Base-by-base conservation (phyloP, 2,329 filamentous ascomycete species). In the Cadophora malorum region DNA sequence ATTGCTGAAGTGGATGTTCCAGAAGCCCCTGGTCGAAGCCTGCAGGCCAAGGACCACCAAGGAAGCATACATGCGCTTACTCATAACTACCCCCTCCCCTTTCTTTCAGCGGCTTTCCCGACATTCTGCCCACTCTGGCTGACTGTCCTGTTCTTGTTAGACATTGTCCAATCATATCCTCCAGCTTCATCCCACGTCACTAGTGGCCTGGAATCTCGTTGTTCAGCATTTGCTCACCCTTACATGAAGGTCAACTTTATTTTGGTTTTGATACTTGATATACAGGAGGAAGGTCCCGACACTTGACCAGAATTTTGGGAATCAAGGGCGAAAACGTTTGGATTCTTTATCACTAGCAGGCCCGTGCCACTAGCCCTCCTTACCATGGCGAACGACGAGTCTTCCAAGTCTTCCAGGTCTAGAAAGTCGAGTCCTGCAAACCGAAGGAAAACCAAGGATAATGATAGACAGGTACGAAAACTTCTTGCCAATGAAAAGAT, bases 51-150 rank as follows among this genome's bases (percentile, higher is more conserved):
- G 41, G 23, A 45, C 2, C 3, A 45, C 58, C 23, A 47, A 31
- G 41, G 38, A 45, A 47, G 38, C 19, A 58, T 60, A 28, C 41
- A 41, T 60, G 58, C 56, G 58, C 25, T 60, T 60, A 60, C 58
- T 60, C 58, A 60, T 47, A 45, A 47, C 21, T 60, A 60, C n/a
- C n/a, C 35, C 19, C 33, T 58, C 55, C 19, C 33, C 33, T 58
- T 38, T 23, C 28, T 38, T 21, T 21, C 6, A 23, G 10, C 19
- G 55, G 31, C 7, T n/a, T 31, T 60, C 25, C 38, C 58, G 58
- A 60, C 58, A 19, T 60, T 60, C 10, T 28, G 41, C 25, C 23
- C 35, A 47, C 2, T 21, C 14, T 23, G 38, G 58, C 58, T 60
- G 38, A 60, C 58, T 60, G 23, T 28, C 38, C 21, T 41, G 21